Evolutionary conservation across 345 rosid species (phyloP).

Genomic region (Salix udensis): DNA sequence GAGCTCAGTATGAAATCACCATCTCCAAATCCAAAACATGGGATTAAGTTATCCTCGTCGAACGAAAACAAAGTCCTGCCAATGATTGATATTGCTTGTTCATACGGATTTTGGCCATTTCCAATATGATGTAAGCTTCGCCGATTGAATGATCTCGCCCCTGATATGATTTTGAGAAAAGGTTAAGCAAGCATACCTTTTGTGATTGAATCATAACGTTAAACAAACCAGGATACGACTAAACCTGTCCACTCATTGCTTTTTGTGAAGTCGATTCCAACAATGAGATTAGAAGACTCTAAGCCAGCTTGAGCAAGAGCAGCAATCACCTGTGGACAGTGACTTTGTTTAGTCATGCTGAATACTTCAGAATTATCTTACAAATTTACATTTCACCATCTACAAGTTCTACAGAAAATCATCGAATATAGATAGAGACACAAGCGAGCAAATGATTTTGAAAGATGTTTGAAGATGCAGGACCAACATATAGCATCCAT

Average conservation of each 20-base stretch:
- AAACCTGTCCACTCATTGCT: slow-evolving; percentile 98
- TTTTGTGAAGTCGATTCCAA: slow-evolving; percentile 92
- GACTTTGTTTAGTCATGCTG: background rate
- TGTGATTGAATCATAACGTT: slow-evolving; percentile 1
- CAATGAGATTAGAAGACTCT: slow-evolving; percentile 93
- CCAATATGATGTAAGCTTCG: slow-evolving; percentile 66
- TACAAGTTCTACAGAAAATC: background rate
- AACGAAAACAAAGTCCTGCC: slow-evolving; percentile 72
- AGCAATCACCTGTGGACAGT: slow-evolving; percentile 57
- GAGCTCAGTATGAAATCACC: slow-evolving; percentile 11
- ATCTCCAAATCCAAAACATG: slow-evolving; percentile 90
- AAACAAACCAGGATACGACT: slow-evolving; percentile 1
- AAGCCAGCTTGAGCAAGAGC: slow-evolving; percentile 81
- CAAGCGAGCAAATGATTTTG: background rate
- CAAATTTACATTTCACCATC: background rate
- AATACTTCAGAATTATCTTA: background rate
- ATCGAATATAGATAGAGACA: background rate
- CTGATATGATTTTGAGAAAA: slow-evolving; percentile 28
- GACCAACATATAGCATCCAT: background rate
- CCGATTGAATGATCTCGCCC: slow-evolving; percentile 67
- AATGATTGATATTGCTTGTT: slow-evolving; percentile 75
- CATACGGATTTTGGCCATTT: slow-evolving; percentile 58
- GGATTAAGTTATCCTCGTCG: slow-evolving; percentile 78
- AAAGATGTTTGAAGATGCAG: background rate
- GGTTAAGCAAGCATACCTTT: slow-evolving; percentile 11